Base-by-base conservation (phyloP, 2,329 filamentous ascomycete species). In the Neofusicoccum sp. region DNA sequence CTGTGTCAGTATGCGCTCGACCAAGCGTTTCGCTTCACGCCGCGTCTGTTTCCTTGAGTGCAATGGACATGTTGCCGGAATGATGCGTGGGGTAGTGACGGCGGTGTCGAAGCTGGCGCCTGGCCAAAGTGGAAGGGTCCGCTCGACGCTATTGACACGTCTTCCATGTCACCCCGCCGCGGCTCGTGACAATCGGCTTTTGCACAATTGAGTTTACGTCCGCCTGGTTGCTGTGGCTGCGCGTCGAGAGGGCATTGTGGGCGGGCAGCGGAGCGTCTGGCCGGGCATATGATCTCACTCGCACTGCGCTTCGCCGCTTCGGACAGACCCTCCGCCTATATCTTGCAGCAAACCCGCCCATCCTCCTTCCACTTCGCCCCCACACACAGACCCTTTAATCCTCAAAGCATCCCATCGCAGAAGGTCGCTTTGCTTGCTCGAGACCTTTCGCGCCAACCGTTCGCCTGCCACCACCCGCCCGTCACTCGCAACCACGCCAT, bases 61-160 rank as follows among this genome's bases (percentile, higher is more conserved):
- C 22, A 22, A 22, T 22, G 22, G 22, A 22, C 22, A 22, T 22
- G 22, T 22, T 22, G 22, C 22, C 2, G 22, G 22, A 22, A 22
- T 22, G 22, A 22, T 22, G 22, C 22, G 54, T 47, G 41, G 39
- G 54, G 39, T 31, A 45, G 54, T 58, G 54, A 58, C 54, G 54
- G 34, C 29, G 41, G 31, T 44, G 8, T 31, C 37, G 14, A 9
- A 29, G 22, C 22, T 22, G 22, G 22, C 22, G 22, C 22, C 29
- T 50, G 41, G 29, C 29, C 8, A 36, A 11, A 9, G 28, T 9
- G 54, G 54, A 45, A 58, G 41, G 39, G 37, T 16, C 41, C 41
- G 37, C 12, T 16, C 28, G 5, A 31, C 11, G 28, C 29, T 56
- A 36, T 37, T 50, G 48, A 8, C 28, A 12, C 52, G 29, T 6